Base-by-base conservation (phyloP, 179 eudicot species). In the Beta corolliflora region DNA sequence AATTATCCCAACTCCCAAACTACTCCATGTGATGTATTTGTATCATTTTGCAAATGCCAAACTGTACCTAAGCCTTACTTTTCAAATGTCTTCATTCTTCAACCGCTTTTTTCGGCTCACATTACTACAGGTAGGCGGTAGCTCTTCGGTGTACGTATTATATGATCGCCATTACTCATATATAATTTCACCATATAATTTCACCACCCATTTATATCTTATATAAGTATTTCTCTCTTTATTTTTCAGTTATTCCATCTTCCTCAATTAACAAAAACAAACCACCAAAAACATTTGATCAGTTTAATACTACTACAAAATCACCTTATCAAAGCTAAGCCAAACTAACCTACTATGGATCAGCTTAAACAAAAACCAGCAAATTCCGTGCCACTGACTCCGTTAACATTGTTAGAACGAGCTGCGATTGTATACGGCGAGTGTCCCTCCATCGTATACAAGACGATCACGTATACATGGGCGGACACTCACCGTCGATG, bases 401-500 rank as follows among this genome's bases (percentile, higher is more conserved):
- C 87, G 1, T 18, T 85, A 63, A 71, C 48, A 23, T 79, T 79
- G 71, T 9, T 85, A 29, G 83, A 85, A 44, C 48, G 85, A 44
- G 85, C 87, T 0, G 82, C 87, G 14, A 36, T 73, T 0, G 80
- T 78, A 2, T 85, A 82, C n/a, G 69, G 76, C 25, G 85, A 79
- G 25, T 82, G 75, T 65, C 80, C 87, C 19, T 85, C 84, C 0
- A 72, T 82, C 13, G 70, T 82, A 16, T 82, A 79, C 80, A 68
- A 72, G 63, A 58, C 79, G 7, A 80, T 77, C 18, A 13, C 81
- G 5, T 91, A 83, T 82, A 92, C 91, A 3, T 92, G 94, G 94
- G 78, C 46, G 0, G 88, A 92, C 1, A 92, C 97, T 59, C 83
- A 92, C 54, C 77, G 80, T 8, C 88, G 94, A 18, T 92, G 97